Percentiles rank a stretch among this genome's conserved stretches.
Evolutionary conservation across 208 protist genomes (phyloP).

Genomic region (Acanthamoeba culbertsoni): DNA sequence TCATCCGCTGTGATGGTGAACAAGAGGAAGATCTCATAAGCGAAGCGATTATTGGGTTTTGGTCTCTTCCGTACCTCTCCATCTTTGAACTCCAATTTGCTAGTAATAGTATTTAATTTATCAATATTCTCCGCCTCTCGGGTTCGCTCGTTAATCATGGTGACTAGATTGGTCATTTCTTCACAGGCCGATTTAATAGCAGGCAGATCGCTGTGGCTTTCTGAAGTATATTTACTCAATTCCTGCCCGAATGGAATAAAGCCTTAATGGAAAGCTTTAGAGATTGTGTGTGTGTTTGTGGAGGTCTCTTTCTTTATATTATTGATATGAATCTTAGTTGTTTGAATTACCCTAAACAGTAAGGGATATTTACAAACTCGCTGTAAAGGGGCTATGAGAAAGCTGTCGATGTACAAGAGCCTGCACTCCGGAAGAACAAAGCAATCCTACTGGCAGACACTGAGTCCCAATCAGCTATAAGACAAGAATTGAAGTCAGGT

Average conservation of each 20-base stretch:
- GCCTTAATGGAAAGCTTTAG: no score
- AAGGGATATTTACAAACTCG: background rate
- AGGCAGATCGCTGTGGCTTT: background rate
- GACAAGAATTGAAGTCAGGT: background rate
- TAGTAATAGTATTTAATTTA: background rate
- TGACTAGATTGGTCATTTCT: background rate
- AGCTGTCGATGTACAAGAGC: background rate
- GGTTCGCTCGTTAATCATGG: background rate
- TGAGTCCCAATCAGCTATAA: background rate
- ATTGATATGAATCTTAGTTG: no score
- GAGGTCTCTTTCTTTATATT: no score
- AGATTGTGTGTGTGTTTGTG: no score
- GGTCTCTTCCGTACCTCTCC: background rate
- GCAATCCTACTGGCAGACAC: background rate
- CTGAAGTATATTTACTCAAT: background rate
- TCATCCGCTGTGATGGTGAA: no score
- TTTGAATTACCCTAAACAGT: background rate
- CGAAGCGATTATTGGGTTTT: background rate
- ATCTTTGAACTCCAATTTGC: background rate
- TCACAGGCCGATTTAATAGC: background rate
- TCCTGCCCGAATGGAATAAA: background rate
- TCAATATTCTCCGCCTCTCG: background rate
- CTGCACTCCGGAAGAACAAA: background rate
- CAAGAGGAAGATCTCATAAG: background rate
- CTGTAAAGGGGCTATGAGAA: background rate